These are phyloP conservation scores for Xylaria sp. DNA, from an alignment of 2,329 filamentous ascomycete genomes.

Conservation along the genomic window DNA sequence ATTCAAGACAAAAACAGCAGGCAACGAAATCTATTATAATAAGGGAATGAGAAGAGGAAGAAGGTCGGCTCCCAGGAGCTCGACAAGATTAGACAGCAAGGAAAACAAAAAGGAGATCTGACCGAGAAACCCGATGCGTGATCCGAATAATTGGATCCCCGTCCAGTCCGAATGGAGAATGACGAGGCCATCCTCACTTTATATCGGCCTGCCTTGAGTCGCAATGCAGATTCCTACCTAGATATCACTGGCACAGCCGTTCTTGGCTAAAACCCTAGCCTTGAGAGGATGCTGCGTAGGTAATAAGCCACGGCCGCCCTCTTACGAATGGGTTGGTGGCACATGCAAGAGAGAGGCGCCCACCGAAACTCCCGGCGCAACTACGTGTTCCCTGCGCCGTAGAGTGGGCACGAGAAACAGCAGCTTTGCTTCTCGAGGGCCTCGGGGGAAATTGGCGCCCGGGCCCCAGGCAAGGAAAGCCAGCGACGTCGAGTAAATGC, in stretches of 20 bases:
- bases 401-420: neutral
- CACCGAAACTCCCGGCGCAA: slow-evolving; percentile 1
- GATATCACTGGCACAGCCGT: slow-evolving; percentile 7
- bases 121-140: slow-evolving; percentile 12
- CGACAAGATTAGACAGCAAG: slow-evolving; percentile 12
- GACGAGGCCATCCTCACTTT: slow-evolving; percentile 16
- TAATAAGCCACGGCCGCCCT: slow-evolving; percentile 3
- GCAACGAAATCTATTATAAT: neutral
- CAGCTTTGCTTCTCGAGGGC: slow-evolving; percentile 3
- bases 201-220: slow-evolving; percentile 8
- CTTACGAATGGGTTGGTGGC: slow-evolving; percentile 2
- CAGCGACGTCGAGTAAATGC: neutral
- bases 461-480: neutral
- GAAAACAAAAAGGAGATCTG: slow-evolving; percentile 8
- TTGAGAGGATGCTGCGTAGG: slow-evolving; percentile 12
- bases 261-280: slow-evolving; percentile 21
- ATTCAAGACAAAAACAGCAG: neutral
- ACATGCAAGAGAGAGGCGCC: too few relatives aligned
- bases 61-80: slow-evolving; percentile 10
- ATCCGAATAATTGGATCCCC: slow-evolving; percentile 11
- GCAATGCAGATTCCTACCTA: slow-evolving; percentile 2
- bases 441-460: slow-evolving; percentile 6
- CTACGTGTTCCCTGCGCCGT: slow-evolving; percentile 9
- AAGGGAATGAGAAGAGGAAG: slow-evolving; percentile 3
- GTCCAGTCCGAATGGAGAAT: slow-evolving; percentile 6